Conservation (phyloP, 768 basidiomycete genomes). For the Psilocybe sp. region DNA sequence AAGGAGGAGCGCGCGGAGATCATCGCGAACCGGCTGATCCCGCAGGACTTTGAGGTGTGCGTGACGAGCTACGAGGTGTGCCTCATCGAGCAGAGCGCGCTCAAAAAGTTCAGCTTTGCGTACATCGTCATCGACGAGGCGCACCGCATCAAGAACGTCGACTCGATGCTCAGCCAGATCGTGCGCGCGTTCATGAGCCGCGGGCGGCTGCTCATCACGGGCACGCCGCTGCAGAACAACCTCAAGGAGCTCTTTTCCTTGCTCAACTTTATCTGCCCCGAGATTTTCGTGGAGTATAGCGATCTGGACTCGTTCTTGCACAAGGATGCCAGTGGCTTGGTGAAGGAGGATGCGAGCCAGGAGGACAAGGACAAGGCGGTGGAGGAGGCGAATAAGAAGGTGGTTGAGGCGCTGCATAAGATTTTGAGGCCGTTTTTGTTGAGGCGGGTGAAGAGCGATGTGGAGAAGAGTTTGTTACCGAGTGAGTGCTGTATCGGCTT, state of each 20-base stretch:
- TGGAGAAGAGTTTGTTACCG: conserved; percentile 92
- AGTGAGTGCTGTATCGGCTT: too few species aligned
- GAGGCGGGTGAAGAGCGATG: conserved; percentile 91
- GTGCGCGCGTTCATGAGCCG: conserved; percentile 87
- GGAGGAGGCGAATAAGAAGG: conserved; percentile 81
- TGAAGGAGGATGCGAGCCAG: conserved; percentile 45
- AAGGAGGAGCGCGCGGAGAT: conserved; percentile 88
- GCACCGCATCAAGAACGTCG: conserved; percentile 98
- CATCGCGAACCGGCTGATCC: conserved; percentile 74
- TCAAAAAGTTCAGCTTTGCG: conserved; percentile 95
- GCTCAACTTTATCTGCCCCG: conserved; percentile 95
- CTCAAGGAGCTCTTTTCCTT: conserved; percentile 92
- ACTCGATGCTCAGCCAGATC: conserved; percentile 93
- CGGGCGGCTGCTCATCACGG: conserved; percentile 91
- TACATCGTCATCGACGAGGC: conserved; percentile 99
- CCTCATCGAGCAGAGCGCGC: conserved; percentile 86
- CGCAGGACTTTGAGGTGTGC: conserved; percentile 89
- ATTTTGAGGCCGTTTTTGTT: conserved; percentile 94
- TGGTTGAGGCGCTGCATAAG: conserved; percentile 96
- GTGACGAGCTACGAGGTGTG: conserved; percentile 98
- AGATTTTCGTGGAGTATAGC: conserved; percentile 88
- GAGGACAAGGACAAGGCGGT: too few species aligned
- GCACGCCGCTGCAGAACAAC: conserved; percentile 96
- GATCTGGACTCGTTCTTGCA: conserved; percentile 95
- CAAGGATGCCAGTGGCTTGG: conserved; percentile 69